phyloP scores from a whole-genome alignment of 2,329 filamentous ascomycete genomes.

The Didymella pomorum region DNA sequence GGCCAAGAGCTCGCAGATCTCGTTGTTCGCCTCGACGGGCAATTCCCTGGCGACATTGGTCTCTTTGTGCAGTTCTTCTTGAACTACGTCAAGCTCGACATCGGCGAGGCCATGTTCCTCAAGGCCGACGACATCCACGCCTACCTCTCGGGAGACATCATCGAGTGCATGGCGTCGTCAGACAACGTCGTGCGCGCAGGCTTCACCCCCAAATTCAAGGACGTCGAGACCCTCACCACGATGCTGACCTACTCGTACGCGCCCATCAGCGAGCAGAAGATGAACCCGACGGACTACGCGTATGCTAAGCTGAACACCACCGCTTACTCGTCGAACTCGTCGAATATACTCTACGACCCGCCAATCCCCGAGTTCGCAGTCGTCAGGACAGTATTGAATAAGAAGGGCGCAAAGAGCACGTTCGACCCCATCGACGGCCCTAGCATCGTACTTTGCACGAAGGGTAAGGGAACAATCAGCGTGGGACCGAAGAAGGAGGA shows the following conservation, averaged over 20 bases:
- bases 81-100: slow-evolving; percentile 87
- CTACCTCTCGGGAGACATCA: slow-evolving; percentile 91
- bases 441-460: slow-evolving; percentile 90
- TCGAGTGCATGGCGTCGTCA: slow-evolving; percentile 99
- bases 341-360: slow-evolving; percentile 83
- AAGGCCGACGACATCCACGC: slow-evolving; percentile 98
- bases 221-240: slow-evolving; percentile 83
- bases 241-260: slow-evolving; percentile 97
- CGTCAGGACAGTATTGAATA: slow-evolving; percentile 77
- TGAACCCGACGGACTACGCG: slow-evolving; percentile 83
- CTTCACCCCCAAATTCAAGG: slow-evolving; percentile 98
- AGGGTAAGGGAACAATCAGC: slow-evolving; percentile 80
- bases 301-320: slow-evolving; percentile 82
- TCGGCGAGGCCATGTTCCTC: slow-evolving; percentile 94
- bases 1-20: slow-evolving; percentile 79
- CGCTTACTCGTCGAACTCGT: slow-evolving; percentile 80
- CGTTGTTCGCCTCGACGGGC: slow-evolving; percentile 76
- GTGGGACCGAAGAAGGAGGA: slow-evolving; percentile 84
- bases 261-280: slow-evolving; percentile 94
- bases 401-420: slow-evolving; percentile 77
- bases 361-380: slow-evolving; percentile 97
- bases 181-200: slow-evolving; percentile 98
- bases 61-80: slow-evolving; percentile 97
- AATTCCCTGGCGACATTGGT: slow-evolving; percentile 89
- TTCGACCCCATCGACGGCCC: slow-evolving; percentile 89